Percentiles rank a stretch among this genome's conserved stretches.
phyloP scores from a whole-genome alignment of 2,329 filamentous ascomycete species.

The Fusarium bulbicola region DNA sequence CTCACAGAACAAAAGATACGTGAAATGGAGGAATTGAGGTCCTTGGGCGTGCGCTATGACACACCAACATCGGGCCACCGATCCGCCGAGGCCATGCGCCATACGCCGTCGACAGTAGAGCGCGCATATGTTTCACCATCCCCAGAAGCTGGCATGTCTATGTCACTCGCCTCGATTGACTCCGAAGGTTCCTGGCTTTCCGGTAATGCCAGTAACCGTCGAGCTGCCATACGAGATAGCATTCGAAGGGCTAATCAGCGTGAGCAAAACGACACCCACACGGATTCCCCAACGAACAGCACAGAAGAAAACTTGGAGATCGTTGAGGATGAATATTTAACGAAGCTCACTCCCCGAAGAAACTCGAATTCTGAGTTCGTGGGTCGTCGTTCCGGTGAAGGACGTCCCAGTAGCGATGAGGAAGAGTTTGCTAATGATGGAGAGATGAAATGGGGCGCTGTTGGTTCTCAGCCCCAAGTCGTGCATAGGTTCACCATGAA shows the following conservation, averaged over 20 bases:
- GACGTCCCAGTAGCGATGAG: slow-evolving; percentile 67
- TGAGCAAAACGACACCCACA: slow-evolving; percentile 48
- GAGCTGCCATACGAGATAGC: slow-evolving; percentile 57
- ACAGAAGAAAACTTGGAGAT: slow-evolving; percentile 72
- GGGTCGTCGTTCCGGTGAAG: slow-evolving; percentile 59
- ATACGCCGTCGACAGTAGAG: slow-evolving; percentile 36
- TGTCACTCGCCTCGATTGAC: slow-evolving; percentile 92
- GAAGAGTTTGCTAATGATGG: slow-evolving; percentile 57
- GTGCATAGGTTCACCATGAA: slow-evolving; percentile 66
- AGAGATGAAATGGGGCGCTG: slow-evolving; percentile 62
- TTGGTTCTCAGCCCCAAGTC: slow-evolving; percentile 60
- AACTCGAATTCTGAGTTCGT: slow-evolving; percentile 40
- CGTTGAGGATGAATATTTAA: slow-evolving; percentile 78
- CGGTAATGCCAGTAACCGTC: slow-evolving; percentile 67
- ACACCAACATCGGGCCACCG: slow-evolving; percentile 56
- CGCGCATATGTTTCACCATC: slow-evolving; percentile 49
- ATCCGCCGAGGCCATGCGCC: slow-evolving; percentile 46
- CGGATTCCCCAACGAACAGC: slow-evolving; percentile 50
- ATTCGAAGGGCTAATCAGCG: slow-evolving; percentile 45
- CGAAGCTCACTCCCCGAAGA: slow-evolving; percentile 51
- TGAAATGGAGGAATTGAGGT: slow-evolving; percentile 41
- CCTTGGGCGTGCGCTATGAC: slow-evolving; percentile 52
- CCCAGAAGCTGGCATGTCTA: slow-evolving; percentile 73
- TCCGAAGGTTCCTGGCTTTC: slow-evolving; percentile 97
- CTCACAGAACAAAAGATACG: slow-evolving; percentile 42